Evolutionary conservation across 768 basidiomycete genomes (phyloP).

Genomic region (Mycena rosella): DNA sequence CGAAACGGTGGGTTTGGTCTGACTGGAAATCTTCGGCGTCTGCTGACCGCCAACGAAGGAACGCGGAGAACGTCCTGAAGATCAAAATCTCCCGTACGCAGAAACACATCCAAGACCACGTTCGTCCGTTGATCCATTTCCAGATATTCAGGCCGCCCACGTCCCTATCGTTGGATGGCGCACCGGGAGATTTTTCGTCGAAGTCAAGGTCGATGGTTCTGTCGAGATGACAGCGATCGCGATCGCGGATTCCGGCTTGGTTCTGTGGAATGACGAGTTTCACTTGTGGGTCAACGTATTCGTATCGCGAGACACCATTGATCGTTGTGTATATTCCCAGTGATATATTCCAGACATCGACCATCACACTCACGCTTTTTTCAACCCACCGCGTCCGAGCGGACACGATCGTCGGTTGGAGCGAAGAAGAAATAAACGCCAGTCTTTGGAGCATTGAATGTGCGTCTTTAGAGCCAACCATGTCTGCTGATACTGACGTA

Average conservation of each 20-base stretch:
- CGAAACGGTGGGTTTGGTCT: neutral
- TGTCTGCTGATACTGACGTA: neutral
- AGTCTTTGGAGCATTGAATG: neutral
- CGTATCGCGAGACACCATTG: neutral
- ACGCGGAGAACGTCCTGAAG: neutral
- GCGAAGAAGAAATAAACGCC: neutral
- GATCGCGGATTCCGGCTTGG: neutral
- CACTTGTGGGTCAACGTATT: slow-evolving; percentile 12
- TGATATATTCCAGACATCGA: neutral
- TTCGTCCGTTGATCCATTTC: neutral
- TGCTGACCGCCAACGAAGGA: neutral
- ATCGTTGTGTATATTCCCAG: neutral
- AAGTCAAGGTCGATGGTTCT: neutral
- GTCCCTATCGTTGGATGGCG: slow-evolving; percentile 6
- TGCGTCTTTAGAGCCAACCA: neutral
- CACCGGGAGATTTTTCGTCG: slow-evolving; percentile 6
- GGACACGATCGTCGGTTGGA: slow-evolving; percentile 12
- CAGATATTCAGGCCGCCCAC: slow-evolving; percentile 4
- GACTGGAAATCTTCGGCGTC: neutral
- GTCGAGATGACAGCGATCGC: neutral
- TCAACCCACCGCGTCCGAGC: slow-evolving; percentile 16
- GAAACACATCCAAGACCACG: neutral
- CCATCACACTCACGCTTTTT: neutral
- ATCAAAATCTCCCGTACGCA: slow-evolving; percentile 12
- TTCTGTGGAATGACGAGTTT: slow-evolving; percentile 15